A percentile compares a stretch with the other conserved stretches of the same genome.
Evolutionary conservation across 495 filamentous ascomycete species (phyloP).

Genomic region (Hypoxylon lenormandii): DNA sequence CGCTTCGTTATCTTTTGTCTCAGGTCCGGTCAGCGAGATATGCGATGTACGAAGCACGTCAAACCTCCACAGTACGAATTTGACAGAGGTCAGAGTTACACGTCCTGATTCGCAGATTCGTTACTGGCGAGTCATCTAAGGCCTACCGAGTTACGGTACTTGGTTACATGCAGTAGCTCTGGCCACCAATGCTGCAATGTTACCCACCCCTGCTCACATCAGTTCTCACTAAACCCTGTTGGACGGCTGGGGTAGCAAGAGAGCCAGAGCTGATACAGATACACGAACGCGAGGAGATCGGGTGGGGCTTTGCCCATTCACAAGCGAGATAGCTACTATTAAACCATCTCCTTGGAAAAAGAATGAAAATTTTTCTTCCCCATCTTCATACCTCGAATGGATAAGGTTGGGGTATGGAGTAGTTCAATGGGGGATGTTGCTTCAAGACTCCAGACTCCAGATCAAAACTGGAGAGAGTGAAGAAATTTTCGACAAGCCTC

Average conservation of each 20-base stretch:
- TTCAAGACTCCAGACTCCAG: slow-evolving; percentile 3
- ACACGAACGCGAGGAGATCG: slow-evolving; percentile 21
- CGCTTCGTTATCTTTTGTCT: slow-evolving; percentile 38
- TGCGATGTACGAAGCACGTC: background rate
- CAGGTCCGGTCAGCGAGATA: slow-evolving; percentile 17
- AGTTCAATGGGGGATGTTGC: slow-evolving; percentile 26
- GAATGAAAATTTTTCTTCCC: slow-evolving; percentile 20
- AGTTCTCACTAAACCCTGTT: slow-evolving; percentile 23
- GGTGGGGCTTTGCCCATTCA: slow-evolving; percentile 21
- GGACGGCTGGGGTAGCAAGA: slow-evolving; percentile 14
- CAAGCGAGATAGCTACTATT: slow-evolving; percentile 13
- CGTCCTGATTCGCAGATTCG: slow-evolving; percentile 29
- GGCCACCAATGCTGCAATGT: slow-evolving; percentile 13
- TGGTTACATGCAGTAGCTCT: background rate
- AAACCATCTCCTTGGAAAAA: slow-evolving; percentile 7
- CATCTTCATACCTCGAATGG: slow-evolving; percentile 16
- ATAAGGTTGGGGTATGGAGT: slow-evolving; percentile 37
- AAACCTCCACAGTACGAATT: slow-evolving; percentile 26
- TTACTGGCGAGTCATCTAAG: slow-evolving; percentile 30
- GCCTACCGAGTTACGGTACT: slow-evolving; percentile 37
- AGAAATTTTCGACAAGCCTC: slow-evolving; percentile 19
- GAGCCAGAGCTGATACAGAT: slow-evolving; percentile 20
- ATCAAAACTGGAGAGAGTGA: slow-evolving; percentile 6
- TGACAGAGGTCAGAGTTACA: slow-evolving; percentile 12
- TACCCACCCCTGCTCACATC: slow-evolving; percentile 10